These are phyloP conservation scores for Eucalyptus erythrocorys DNA, from an alignment of 345 rosid genomes.

Conservation along the genomic window DNA sequence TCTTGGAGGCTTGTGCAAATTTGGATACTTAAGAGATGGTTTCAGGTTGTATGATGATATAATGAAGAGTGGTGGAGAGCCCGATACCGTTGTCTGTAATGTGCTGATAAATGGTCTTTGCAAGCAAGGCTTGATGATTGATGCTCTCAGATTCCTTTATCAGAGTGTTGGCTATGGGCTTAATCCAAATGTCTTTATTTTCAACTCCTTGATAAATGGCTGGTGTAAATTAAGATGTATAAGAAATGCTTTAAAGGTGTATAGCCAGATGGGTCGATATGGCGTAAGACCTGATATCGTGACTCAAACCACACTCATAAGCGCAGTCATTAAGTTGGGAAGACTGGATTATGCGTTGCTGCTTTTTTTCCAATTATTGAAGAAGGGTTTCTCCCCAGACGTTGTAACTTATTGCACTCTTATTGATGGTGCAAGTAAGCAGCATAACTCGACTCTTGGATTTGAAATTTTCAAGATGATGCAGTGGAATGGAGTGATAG, in stretches of 20 bases:
- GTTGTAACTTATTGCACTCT: conserved; percentile 26
- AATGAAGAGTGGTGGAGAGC: conserved; percentile 8
- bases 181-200: conserved; percentile 14
- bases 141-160: conserved; percentile 27
- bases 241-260: conserved; percentile 17
- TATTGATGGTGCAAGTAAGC: conserved; percentile 30
- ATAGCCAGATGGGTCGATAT: conserved; percentile 2
- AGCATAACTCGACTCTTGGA: conserved; percentile 17
- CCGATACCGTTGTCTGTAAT: conserved; percentile 19
- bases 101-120: conserved; percentile 36
- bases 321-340: neutral
- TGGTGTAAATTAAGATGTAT: conserved; percentile 18
- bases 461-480: conserved; percentile 25
- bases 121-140: conserved; percentile 23
- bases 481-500: conserved; percentile 14
- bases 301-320: conserved; percentile 28
- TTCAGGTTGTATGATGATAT: conserved; percentile 18
- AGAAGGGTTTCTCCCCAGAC: conserved; percentile 32
- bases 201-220: conserved; percentile 36
- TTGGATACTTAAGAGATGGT: conserved; percentile 25
- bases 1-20: conserved; percentile 35
- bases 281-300: conserved; percentile 21
- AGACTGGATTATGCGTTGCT: conserved; percentile 11
- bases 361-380: conserved; percentile 30
- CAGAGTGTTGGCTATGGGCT: conserved; percentile 4